A percentile compares a stretch with the other conserved stretches of the same genome.
Conservation (phyloP, 208 protist species). For the Trypanosoma rangeli region DNA sequence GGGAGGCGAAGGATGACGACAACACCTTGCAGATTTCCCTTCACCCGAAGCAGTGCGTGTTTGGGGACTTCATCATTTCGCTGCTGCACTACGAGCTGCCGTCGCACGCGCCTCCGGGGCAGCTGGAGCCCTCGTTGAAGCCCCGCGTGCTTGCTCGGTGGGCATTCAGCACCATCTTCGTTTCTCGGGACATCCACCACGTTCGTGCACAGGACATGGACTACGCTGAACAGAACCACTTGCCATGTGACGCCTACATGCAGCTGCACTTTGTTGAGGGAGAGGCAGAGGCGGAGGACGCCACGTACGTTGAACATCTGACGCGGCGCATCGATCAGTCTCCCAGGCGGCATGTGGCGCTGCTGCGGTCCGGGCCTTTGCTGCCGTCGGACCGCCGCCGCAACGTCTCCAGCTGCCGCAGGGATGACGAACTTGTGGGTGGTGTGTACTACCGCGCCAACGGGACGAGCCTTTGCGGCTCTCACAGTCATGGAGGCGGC, state of each 20-base stretch:
- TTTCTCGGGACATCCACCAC: slow-evolving; percentile 54
- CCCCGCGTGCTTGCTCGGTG: slow-evolving; percentile 45
- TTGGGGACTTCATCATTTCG: slow-evolving; percentile 71
- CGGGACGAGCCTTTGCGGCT: slow-evolving; percentile 21
- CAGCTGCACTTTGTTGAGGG: slow-evolving; percentile 58
- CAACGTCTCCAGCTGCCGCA: background rate
- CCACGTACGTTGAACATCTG: slow-evolving; percentile 51
- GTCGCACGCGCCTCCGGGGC: slow-evolving; percentile 12
- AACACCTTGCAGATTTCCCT: slow-evolving; percentile 46
- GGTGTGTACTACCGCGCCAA: slow-evolving; percentile 69
- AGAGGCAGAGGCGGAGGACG: slow-evolving; percentile 31
- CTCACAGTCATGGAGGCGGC: background rate
- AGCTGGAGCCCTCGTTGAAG: slow-evolving; percentile 27
- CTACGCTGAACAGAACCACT: slow-evolving; percentile 43
- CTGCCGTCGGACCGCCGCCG: slow-evolving; percentile 21
- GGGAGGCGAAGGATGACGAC: slow-evolving; percentile 33
- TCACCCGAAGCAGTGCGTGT: slow-evolving; percentile 46
- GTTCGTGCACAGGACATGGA: slow-evolving; percentile 72
- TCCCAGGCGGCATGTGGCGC: slow-evolving; percentile 51
- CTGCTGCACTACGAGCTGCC: slow-evolving; percentile 52
- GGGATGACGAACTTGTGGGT: slow-evolving; percentile 26
- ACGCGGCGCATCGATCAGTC: slow-evolving; percentile 66
- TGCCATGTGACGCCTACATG: slow-evolving; percentile 70
- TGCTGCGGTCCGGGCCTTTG: slow-evolving; percentile 35
- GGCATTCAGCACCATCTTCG: slow-evolving; percentile 83